A percentile compares a stretch with the other conserved stretches of the same genome.
Evolutionary conservation across 1,284 basidiomycete species (phyloP).

Genomic region (Coniferiporia sulphurascens): DNA sequence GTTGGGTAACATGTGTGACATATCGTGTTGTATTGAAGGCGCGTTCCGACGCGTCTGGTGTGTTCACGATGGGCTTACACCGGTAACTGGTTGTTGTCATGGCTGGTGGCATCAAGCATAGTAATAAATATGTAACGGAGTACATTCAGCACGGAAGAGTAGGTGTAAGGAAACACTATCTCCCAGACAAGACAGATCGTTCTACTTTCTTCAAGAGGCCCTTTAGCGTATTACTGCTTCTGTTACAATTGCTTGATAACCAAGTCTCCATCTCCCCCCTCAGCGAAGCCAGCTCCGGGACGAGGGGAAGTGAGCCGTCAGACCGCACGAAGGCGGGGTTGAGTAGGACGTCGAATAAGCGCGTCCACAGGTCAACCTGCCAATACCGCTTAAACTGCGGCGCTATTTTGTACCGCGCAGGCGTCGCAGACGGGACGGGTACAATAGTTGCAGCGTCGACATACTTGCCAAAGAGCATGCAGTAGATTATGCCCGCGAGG

Average conservation of each 20-base stretch:
- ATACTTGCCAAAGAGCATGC: constrained; percentile 95
- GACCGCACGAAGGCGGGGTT: constrained; percentile 62
- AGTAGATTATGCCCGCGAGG: constrained; percentile 88
- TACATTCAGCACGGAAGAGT: background rate
- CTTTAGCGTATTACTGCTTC: constrained; percentile 84
- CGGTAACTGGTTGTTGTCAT: background rate
- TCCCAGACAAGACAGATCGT: constrained; percentile 35
- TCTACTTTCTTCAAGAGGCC: constrained; percentile 80
- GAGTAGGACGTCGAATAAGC: constrained; percentile 82
- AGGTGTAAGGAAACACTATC: background rate
- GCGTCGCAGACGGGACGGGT: constrained; percentile 30
- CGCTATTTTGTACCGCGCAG: constrained; percentile 56
- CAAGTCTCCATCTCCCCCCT: constrained; percentile 83
- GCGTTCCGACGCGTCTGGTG: too few species aligned
- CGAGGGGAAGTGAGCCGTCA: constrained; percentile 64
- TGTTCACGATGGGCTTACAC: too few species aligned
- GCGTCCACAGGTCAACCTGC: constrained; percentile 85
- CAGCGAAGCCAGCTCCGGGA: constrained; percentile 58
- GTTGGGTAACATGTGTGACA: too few species aligned
- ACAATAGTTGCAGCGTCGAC: constrained; percentile 67
- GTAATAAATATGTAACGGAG: background rate
- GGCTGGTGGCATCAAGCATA: background rate
- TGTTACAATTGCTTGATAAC: constrained; percentile 78
- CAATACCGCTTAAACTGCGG: constrained; percentile 91
- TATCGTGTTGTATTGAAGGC: too few species aligned